Evolutionary conservation across 1,139 yeast species (phyloP).

Genomic region (Yamadazyma triangularis): DNA sequence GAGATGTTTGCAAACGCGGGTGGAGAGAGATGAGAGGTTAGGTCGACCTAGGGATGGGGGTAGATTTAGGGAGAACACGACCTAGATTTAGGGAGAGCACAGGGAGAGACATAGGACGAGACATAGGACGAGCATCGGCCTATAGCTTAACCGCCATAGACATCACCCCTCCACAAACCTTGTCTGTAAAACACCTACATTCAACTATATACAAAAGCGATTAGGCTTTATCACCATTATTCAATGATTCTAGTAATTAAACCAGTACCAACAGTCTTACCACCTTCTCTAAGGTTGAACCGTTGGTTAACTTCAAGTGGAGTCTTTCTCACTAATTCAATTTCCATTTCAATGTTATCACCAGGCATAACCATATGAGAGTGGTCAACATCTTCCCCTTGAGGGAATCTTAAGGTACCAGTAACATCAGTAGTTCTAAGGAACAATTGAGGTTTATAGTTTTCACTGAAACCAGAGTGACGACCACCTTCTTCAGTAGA

Average conservation of each 20-base stretch:
- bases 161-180: too few species aligned
- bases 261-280: constrained; percentile 99
- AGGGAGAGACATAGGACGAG: too few species aligned
- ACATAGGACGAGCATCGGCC: too few species aligned
- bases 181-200: constrained; percentile 3
- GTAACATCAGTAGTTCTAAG: constrained; percentile 96
- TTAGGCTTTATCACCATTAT: constrained; percentile 22
- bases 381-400: constrained; percentile 73
- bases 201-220: constrained; percentile 1
- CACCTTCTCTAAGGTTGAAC: constrained; percentile 99
- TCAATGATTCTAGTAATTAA: constrained; percentile 90
- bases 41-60: too few species aligned
- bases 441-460: constrained; percentile 97
- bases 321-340: constrained; percentile 85
- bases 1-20: too few species aligned
- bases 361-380: constrained; percentile 95
- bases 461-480: constrained; percentile 93
- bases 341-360: constrained; percentile 96
- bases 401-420: constrained; percentile 87
- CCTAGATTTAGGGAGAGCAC: too few species aligned
- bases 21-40: too few species aligned
- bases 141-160: too few species aligned
- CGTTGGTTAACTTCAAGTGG: constrained; percentile 96
- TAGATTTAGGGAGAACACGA: too few species aligned
- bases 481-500: constrained; percentile 99